A percentile compares a stretch with the other conserved stretches of the same genome.
Evolutionary conservation across 768 basidiomycete species (phyloP).

Genomic region (Plicaturopsis crispa): DNA sequence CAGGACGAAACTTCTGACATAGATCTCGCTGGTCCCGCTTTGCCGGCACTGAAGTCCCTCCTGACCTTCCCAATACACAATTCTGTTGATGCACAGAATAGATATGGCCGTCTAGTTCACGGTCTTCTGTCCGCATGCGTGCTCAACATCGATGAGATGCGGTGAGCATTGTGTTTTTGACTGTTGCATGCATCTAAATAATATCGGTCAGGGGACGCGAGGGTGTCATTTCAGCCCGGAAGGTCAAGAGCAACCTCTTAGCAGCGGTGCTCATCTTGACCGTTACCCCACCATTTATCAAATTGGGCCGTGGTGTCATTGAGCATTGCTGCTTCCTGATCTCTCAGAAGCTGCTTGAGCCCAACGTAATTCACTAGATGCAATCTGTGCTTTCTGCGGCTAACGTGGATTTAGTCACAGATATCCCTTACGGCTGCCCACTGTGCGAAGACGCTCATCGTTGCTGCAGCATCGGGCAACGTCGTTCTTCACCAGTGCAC

Average conservation of each 20-base stretch:
- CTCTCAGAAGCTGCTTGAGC: constrained; percentile 68
- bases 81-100: constrained; percentile 34
- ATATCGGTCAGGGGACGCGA: constrained; percentile 57
- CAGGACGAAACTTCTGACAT: constrained; percentile 79
- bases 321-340: constrained; percentile 85
- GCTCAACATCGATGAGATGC: constrained; percentile 85
- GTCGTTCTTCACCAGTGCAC: constrained; percentile 64
- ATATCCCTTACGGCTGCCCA: constrained; percentile 81
- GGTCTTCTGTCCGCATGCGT: constrained; percentile 83
- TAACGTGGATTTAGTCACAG: constrained; percentile 27
- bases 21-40: constrained; percentile 73
- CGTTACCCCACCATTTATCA: constrained; percentile 56
- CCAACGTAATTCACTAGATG: constrained; percentile 48
- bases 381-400: neutral
- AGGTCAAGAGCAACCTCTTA: constrained; percentile 86
- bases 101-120: constrained; percentile 59
- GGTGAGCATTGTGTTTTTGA: constrained; percentile 43
- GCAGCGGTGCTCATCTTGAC: constrained; percentile 83
- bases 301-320: constrained; percentile 64
- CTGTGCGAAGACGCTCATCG: constrained; percentile 78
- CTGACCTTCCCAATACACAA: constrained; percentile 43
- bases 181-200: too few species aligned
- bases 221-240: constrained; percentile 68
- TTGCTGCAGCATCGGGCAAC: constrained; percentile 62
- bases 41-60: constrained; percentile 73